A percentile compares a stretch with the other conserved stretches of the same genome.
Conservation (phyloP, 345 rosid genomes). For the Euphorbia pulcherrima region DNA sequence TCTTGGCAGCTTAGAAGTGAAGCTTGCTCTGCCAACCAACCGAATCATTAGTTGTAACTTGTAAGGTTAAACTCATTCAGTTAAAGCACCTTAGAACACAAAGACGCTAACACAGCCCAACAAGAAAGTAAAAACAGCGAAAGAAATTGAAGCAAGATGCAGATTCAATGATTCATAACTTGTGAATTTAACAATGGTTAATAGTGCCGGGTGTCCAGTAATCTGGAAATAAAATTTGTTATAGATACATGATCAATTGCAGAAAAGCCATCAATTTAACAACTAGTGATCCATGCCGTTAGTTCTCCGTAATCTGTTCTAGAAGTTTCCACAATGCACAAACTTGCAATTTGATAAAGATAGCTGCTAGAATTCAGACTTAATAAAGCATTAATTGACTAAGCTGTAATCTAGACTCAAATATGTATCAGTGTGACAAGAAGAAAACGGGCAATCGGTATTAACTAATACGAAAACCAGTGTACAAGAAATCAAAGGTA, state of each 20-base stretch:
- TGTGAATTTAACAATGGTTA: too few relatives aligned
- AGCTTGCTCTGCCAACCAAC: conserved; percentile 24
- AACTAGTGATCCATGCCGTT: not conserved
- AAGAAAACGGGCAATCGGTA: not conserved
- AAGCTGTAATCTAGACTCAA: too few relatives aligned
- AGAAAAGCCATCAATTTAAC: too few relatives aligned
- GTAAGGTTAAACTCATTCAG: conserved; percentile 1
- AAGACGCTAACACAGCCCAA: too few relatives aligned
- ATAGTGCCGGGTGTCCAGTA: too few relatives aligned
- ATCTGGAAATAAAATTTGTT: too few relatives aligned
- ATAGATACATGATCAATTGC: too few relatives aligned
- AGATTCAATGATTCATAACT: not conserved
- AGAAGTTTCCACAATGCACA: not conserved
- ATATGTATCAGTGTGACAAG: not conserved
- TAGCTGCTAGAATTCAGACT: not conserved
- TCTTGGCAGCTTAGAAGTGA: conserved; percentile 57
- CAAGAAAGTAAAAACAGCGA: not conserved
- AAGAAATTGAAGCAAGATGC: not conserved
- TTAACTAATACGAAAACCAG: not conserved
- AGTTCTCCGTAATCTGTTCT: not conserved
- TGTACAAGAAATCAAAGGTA: not conserved
- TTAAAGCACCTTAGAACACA: too few relatives aligned
- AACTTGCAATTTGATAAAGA: not conserved
- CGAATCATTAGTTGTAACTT: not conserved
- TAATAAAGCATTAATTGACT: too few relatives aligned